Evolutionary conservation across 768 basidiomycete genomes (phyloP).

Genomic region (Botryobasidium botryosum): DNA sequence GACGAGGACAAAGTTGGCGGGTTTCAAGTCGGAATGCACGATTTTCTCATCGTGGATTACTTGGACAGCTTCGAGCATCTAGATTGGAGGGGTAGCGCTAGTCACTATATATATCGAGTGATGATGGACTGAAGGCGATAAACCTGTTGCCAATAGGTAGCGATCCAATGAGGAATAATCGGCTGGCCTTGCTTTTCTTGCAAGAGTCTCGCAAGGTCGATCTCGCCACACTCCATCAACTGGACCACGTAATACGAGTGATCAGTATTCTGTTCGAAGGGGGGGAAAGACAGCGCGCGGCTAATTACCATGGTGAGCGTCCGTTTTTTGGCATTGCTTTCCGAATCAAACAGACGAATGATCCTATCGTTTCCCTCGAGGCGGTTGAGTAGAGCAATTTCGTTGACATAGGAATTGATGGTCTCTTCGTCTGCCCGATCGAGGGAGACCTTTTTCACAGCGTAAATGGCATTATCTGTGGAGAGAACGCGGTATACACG

Average conservation of each 20-base stretch:
- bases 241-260: conserved; percentile 5
- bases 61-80: conserved; percentile 99
- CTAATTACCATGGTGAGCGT: conserved; percentile 43
- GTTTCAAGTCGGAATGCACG: conserved; percentile 95
- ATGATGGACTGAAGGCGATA: conserved; percentile 10
- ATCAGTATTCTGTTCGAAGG: neutral
- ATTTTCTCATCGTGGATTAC: conserved; percentile 98
- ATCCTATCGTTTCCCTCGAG: conserved; percentile 87
- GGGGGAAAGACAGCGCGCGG: neutral
- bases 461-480: conserved; percentile 58
- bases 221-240: conserved; percentile 95
- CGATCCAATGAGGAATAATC: conserved; percentile 84
- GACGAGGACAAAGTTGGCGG: conserved; percentile 95
- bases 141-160: conserved; percentile 96
- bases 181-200: conserved; percentile 71
- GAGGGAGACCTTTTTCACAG: conserved; percentile 82
- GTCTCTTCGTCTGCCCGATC: conserved; percentile 82
- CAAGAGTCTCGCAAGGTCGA: conserved; percentile 72
- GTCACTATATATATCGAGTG: neutral
- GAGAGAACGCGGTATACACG: conserved; percentile 86
- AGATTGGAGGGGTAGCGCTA: neutral
- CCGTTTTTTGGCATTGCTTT: conserved; percentile 67
- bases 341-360: conserved; percentile 80
- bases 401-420: conserved; percentile 87
- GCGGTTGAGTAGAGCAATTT: conserved; percentile 84